phyloP scores from a whole-genome alignment of 148 eudicot genomes.

The Diospyros lotus region DNA sequence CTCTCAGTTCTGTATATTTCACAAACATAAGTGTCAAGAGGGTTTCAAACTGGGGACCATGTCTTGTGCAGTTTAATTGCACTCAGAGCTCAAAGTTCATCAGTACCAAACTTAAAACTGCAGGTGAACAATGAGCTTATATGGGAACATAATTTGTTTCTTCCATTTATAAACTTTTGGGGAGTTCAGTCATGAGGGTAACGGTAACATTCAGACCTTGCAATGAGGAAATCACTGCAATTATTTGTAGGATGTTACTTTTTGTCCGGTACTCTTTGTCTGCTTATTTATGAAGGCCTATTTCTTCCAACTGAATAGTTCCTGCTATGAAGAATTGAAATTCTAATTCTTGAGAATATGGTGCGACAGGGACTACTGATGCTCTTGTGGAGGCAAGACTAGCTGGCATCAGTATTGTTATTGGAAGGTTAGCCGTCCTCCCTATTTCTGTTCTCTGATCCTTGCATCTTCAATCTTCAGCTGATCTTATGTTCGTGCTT shows the following conservation, averaged over 20 bases:
- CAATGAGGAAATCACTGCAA: background rate
- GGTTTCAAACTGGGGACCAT: too few species aligned
- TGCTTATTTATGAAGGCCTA: background rate
- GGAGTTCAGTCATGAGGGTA: background rate
- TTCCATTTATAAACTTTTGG: background rate
- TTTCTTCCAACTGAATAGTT: background rate
- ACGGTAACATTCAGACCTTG: background rate
- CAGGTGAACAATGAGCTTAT: background rate
- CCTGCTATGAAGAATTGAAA: background rate
- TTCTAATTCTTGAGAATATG: slow-evolving; percentile 4
- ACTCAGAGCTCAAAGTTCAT: background rate
- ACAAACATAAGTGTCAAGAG: background rate
- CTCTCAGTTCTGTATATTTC: background rate
- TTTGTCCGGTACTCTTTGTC: slow-evolving; percentile 1
- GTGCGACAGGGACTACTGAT: slow-evolving; percentile 50
- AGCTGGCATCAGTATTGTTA: slow-evolving; percentile 63
- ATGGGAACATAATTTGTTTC: background rate
- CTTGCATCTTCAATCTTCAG: background rate
- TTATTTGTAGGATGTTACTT: background rate
- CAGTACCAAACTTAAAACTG: background rate
- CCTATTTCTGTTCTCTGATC: slow-evolving; percentile 1
- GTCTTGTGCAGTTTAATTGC: background rate
- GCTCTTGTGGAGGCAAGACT: slow-evolving; percentile 52
- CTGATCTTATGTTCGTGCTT: slow-evolving; percentile 9
- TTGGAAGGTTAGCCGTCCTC: slow-evolving; percentile 60